Evolutionary conservation across 148 eudicot species (phyloP).

Genomic region (Suaeda aralocaspica): DNA sequence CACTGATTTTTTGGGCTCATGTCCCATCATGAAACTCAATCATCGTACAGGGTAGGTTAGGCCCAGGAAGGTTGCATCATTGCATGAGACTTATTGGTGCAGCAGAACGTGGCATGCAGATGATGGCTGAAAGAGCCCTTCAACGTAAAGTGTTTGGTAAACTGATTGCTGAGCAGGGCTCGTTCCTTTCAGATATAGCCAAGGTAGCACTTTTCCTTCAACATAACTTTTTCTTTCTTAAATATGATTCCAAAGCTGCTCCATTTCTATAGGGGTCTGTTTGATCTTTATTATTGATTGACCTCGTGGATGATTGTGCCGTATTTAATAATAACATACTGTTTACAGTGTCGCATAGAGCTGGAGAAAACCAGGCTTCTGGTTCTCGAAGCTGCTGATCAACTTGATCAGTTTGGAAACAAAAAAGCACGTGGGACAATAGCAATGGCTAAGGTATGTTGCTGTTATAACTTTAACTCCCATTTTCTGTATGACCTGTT

Average conservation of each 20-base stretch:
- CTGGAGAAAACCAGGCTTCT: constrained; percentile 77
- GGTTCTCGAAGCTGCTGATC: constrained; percentile 94
- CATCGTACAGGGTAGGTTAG: constrained; percentile 75
- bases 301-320: background rate
- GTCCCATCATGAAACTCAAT: too few species aligned
- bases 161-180: constrained; percentile 89
- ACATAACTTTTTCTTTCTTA: background rate
- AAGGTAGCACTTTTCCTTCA: constrained; percentile 39
- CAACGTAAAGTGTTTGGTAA: constrained; percentile 83
- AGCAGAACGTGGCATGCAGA: constrained; percentile 96
- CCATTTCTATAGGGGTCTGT: background rate
- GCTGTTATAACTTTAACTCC: background rate
- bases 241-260: background rate
- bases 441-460: constrained; percentile 94
- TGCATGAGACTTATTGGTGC: constrained; percentile 95
- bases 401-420: constrained; percentile 93
- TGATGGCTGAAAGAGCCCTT: constrained; percentile 87
- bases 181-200: constrained; percentile 85
- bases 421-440: constrained; percentile 82
- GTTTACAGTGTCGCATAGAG: constrained; percentile 78
- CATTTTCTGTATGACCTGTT: too few species aligned
- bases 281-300: background rate
- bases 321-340: background rate
- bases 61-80: constrained; percentile 97
- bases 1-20: too few species aligned